phyloP scores from a whole-genome alignment of 2,329 filamentous ascomycete species.

The Gaeumannomyces tritici region DNA sequence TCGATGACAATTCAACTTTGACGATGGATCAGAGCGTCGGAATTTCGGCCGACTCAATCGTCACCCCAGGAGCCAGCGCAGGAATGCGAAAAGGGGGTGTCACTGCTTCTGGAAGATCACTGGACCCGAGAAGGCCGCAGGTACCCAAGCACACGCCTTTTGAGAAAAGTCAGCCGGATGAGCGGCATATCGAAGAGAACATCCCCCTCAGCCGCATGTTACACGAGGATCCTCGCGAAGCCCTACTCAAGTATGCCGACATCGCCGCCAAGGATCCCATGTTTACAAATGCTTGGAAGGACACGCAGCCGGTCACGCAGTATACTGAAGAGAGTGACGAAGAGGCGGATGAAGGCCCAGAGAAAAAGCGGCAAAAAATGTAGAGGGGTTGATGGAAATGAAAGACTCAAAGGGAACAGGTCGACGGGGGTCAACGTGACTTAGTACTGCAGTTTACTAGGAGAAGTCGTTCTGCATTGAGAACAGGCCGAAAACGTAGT shows the following conservation, averaged over 20 bases:
- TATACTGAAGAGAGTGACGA: conserved; percentile 86
- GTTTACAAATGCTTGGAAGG: conserved; percentile 89
- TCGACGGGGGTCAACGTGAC: too few species aligned
- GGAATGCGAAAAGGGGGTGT: conserved; percentile 54
- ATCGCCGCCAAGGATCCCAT: conserved; percentile 86
- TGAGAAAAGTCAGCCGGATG: conserved; percentile 80
- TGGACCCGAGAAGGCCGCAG: conserved; percentile 76
- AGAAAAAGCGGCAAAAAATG: conserved; percentile 50
- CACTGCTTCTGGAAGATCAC: conserved; percentile 65
- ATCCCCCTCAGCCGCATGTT: conserved; percentile 89
- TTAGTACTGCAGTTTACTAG: too few species aligned
- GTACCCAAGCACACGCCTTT: conserved; percentile 81
- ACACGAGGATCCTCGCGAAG: conserved; percentile 92
- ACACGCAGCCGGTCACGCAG: conserved; percentile 84
- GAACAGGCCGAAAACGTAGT: too few species aligned
- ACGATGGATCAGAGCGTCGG: conserved; percentile 78
- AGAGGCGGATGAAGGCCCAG: conserved; percentile 58
- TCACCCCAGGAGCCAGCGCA: conserved; percentile 55
- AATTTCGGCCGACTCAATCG: conserved; percentile 72
- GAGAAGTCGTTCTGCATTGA: too few species aligned
- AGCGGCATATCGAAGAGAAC: conserved; percentile 77
- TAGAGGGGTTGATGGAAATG: not conserved
- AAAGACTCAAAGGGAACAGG: not conserved
- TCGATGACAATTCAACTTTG: conserved; percentile 83
- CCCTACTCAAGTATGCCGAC: conserved; percentile 88